Base-by-base conservation (phyloP, 2,329 filamentous ascomycete species). In the Mycosphaerella sp. region DNA sequence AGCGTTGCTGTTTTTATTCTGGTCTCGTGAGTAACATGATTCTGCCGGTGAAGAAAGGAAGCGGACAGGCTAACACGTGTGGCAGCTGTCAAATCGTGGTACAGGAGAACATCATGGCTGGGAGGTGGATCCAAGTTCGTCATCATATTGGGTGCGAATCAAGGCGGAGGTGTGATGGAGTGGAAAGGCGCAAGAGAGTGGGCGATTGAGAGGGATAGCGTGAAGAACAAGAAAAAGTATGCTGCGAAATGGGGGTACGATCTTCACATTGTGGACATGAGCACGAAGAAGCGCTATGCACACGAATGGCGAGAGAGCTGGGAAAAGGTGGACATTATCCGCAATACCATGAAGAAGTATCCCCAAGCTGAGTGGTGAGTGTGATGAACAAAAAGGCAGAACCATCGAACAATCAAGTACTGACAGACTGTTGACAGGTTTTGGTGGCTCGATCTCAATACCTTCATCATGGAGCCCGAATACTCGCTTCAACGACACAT, bases 261-360 rank as follows among this genome's bases (percentile, higher is more conserved):
- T 58, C 76, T 98, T 55, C 93, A 98, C 70, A 86, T 97, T 67
- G 89, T 95, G 62, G 95, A 98, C 71, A 95, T 98, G 91, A 92
- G 90, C 75, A 95, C 91, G 51, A 95, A 96, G 80, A 97, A 96
- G 75, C 84, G 91, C 62, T 98, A 98, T 70, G 92, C 93, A 29
- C 93, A 98, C 73, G 93, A 98, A 73, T 98, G 93, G 93, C 83
- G 93, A 66, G 93, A 98, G 74, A 95, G 92, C 70, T 98, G 93
- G 93, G 93, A 98, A 74, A 98, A 97, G 77, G 91, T 96, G 57
- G 93, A 98, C 70, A 89, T 89, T 41, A 83, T 98, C 65, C 84
- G 92, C 57, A 87, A 89, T 57, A 84, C 86, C 43, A 85, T 98
- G 80, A 82, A 84, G 69, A 96, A 96, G 71, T 96, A 97, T 68